These are phyloP conservation scores for Pseudogymnoascus sp. DNA, from an alignment of 2,329 filamentous ascomycete genomes.

Conservation along the genomic window DNA sequence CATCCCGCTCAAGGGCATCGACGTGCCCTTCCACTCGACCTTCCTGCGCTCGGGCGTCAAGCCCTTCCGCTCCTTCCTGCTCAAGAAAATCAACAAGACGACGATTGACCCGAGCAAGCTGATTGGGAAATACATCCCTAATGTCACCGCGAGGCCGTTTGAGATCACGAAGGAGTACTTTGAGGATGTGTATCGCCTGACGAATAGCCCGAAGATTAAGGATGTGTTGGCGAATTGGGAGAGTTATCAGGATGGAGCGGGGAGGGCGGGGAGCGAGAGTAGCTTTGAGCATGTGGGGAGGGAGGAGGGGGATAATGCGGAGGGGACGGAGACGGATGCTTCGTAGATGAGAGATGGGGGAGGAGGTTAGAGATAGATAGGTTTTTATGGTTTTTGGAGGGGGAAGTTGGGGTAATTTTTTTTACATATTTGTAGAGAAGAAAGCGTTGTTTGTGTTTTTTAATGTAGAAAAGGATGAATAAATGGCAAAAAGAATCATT, in stretches of 20 bases:
- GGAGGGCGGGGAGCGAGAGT: neutral
- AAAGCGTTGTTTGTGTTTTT: neutral
- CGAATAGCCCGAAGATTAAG: slow-evolving; percentile 47
- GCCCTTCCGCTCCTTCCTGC: slow-evolving; percentile 94
- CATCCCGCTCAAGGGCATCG: slow-evolving; percentile 92
- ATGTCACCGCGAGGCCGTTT: slow-evolving; percentile 94
- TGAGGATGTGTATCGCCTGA: slow-evolving; percentile 93
- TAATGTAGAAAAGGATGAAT: neutral
- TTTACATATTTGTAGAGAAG: neutral
- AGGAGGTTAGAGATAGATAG: neutral
- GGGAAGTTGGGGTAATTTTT: neutral
- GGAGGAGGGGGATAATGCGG: no score
- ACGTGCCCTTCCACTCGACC: slow-evolving; percentile 98
- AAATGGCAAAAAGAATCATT: no score
- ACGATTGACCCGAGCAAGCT: slow-evolving; percentile 96
- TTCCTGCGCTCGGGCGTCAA: slow-evolving; percentile 98
- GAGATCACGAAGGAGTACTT: slow-evolving; percentile 98
- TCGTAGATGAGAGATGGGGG: neutral
- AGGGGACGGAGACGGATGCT: neutral
- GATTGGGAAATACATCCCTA: slow-evolving; percentile 97
- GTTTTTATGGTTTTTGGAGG: neutral
- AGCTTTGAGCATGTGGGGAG: slow-evolving; percentile 4
- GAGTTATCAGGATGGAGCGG: slow-evolving; percentile 27
- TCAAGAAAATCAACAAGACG: slow-evolving; percentile 99
- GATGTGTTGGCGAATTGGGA: slow-evolving; percentile 29